These are phyloP conservation scores for Carex kokanica DNA, from an alignment of 176 grass and related monocot species.

Conservation along the genomic window DNA sequence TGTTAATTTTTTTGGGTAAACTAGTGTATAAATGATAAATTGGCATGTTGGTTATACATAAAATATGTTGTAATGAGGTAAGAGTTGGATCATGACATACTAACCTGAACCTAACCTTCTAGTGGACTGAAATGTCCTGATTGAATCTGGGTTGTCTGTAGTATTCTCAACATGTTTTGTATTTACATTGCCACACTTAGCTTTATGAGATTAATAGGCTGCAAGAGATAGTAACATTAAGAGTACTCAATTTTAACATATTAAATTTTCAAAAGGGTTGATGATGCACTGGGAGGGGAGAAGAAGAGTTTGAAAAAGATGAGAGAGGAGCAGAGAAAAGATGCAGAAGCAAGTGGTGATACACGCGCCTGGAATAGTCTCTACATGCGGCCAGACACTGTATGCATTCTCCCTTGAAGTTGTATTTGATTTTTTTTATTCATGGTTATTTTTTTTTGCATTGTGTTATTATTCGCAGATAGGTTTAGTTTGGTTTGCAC, in stretches of 20 bases:
- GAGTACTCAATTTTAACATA: background rate
- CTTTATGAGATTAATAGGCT: background rate
- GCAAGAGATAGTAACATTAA: background rate
- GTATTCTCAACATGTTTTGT: background rate
- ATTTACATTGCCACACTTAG: background rate
- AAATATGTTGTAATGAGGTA: background rate
- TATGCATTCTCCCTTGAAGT: slow-evolving; percentile 37
- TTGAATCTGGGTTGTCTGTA: background rate
- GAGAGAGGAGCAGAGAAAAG: slow-evolving; percentile 76
- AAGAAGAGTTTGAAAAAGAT: slow-evolving; percentile 83
- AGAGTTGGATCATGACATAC: background rate
- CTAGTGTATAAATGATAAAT: background rate
- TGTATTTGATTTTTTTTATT: slow-evolving; percentile 20
- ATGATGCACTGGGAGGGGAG: slow-evolving; percentile 32
- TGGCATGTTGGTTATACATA: background rate
- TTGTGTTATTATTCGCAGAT: background rate
- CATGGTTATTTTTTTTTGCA: background rate
- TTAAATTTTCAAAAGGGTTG: slow-evolving; percentile 51
- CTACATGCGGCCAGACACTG: slow-evolving; percentile 85
- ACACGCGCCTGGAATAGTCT: slow-evolving; percentile 87
- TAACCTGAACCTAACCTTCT: background rate
- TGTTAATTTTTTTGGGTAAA: background rate
- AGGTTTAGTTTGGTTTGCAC: background rate
- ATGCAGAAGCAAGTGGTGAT: slow-evolving; percentile 82
- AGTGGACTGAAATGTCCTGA: background rate